Evolutionary conservation across 352 stramenopile species (phyloP), one percentile per base, ranked within the genome.

Genomic region (Phytophthora constricta): DNA sequence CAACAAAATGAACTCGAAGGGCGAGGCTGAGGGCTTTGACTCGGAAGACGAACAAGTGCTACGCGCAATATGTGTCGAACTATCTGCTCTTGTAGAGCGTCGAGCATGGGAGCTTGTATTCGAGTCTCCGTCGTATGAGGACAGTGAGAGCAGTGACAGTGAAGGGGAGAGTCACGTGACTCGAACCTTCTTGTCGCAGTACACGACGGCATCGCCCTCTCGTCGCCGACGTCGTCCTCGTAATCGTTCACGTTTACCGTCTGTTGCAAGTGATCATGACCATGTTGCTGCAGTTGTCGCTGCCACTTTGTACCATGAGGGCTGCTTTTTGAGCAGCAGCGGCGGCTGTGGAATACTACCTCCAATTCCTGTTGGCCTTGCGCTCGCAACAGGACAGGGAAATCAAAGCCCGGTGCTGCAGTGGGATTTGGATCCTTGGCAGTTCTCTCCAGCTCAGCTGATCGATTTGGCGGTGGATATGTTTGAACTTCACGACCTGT

Each of bases 101-200:
- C 79, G 83, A 20, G 80, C 85, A 1, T 91, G 82, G 83, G 85
- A 93, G 56, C 73, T 93, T 19, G 78, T 88, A 49, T 93, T 93
- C 26, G 76, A 92, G 20, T 77, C 78, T 2, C 74, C 80, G 2
- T 76, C 70, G 20, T 76, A 69, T 28, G 76, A 81, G 20, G 73
- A 64, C 41, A 83, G 64, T 39, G 77, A 84, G 5, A 76, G 70
- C 46, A 87, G 77, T 26, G 71, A 88, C 45, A 74, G 50, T 28
- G 70, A 78, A 56, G 54, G 25, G 0, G 70, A 78, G 41, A 62
- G 48, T 27, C 70, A 87, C 26, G 76, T 88, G 45, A 91, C 84
- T 22, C 80, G 79, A 42, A 86, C 79, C 10, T 93, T 92, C 59
- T 56, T 93, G 34, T 89, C 85, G 31, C 85, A 93, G 56, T 93